Base-by-base conservation (phyloP, 2,329 filamentous ascomycete genomes). In the Fusarium sp. region DNA sequence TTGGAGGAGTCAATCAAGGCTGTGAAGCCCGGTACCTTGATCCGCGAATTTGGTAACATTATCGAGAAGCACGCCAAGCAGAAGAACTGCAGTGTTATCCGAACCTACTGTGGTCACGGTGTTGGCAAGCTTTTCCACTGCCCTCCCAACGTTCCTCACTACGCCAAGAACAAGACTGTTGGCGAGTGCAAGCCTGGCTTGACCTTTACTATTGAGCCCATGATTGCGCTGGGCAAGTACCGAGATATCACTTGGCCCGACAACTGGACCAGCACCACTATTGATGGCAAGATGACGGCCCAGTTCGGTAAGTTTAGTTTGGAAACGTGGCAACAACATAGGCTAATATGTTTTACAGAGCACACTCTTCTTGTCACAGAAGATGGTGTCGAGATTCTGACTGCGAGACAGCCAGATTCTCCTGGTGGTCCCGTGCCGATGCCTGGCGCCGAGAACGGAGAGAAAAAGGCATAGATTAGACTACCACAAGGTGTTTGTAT, bases 121-220 rank as follows among this genome's bases (percentile, higher is more conserved):
- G 92, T 98, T 81, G 97, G 97, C 81, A 91, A 89, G 68, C 84
- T 97, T 43, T 99, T 99, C 85, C 96, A 99, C 81, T 92, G 90
- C 78, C 89, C 94, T 27, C 96, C 96, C 2, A 98, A 96, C 77
- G 90, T 99, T 52, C 96, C 96, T 7, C 96, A 99, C 80, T 99
- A 99, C 76, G 95, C 91, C 59, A 98, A 97, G 85, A 99, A 98
- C 82, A 99, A 98, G 87, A 93, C 95, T 0, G 92, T 97, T 2
- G 96, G 96, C 48, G 89, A 92, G 73, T 96, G 94, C 62, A 97
- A 97, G 82, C 90, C 93, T 1, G 96, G 96, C 54, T 97, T 98
- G 94, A 97, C 94, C 68, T 99, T 99, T 75, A 99, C 96, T 1
- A 99, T 99, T 65, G 96, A 99, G 82, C 96, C 96, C 17, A 99